A percentile compares a stretch with the other conserved stretches of the same genome.
These are phyloP conservation scores for Epipyxis sp. DNA, from an alignment of 108 stramenopile genomes.

Conservation along the genomic window DNA sequence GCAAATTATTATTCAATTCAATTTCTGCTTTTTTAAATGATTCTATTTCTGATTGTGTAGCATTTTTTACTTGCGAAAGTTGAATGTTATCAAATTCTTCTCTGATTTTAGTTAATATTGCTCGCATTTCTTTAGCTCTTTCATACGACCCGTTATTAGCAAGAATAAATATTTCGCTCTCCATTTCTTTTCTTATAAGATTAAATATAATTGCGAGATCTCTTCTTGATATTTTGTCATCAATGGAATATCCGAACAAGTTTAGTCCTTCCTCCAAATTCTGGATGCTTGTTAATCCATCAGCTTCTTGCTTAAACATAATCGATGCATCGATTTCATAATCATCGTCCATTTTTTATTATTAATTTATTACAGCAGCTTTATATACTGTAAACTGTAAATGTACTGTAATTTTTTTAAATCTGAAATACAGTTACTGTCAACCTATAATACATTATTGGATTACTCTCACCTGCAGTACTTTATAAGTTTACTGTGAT, in stretches of 20 bases:
- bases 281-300: neutral
- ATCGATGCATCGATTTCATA: constrained; percentile 6
- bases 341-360: neutral
- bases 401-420: too few relatives aligned
- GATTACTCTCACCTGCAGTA: too few relatives aligned
- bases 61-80: neutral
- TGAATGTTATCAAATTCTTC: constrained; percentile 5
- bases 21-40: neutral
- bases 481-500: too few relatives aligned
- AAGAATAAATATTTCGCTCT: neutral
- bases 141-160: neutral
- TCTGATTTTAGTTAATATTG: neutral
- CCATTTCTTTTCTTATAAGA: constrained; percentile 5
- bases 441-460: too few relatives aligned
- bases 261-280: neutral
- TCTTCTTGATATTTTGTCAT: constrained; percentile 3
- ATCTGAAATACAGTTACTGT: too few relatives aligned
- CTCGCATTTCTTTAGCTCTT: constrained; percentile 14
- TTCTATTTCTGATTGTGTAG: neutral
- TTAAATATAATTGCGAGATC: neutral
- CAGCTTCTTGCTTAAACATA: constrained; percentile 12
- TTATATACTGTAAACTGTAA: too few relatives aligned
- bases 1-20: neutral
- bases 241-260: neutral
- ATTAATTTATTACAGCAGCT: too few relatives aligned